A percentile compares a stretch with the other conserved stretches of the same genome.
These are phyloP conservation scores for Durotheca rogersii DNA, from an alignment of 495 filamentous ascomycete genomes.

Conservation along the genomic window DNA sequence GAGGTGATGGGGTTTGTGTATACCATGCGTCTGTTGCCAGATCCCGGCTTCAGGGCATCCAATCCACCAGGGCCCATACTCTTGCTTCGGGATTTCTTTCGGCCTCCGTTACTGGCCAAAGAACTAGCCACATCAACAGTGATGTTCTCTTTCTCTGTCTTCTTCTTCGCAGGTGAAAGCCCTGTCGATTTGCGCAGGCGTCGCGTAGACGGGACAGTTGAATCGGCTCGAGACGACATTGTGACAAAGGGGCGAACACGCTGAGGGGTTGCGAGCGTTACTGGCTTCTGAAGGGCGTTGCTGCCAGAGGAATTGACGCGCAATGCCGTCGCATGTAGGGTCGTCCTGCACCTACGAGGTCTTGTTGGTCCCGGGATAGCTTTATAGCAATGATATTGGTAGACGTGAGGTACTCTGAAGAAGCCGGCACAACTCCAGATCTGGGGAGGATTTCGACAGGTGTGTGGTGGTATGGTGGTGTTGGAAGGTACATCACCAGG, in stretches of 20 bases:
- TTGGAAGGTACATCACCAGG: neutral
- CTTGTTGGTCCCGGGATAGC: too few species aligned
- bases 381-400: too few species aligned
- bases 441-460: neutral
- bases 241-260: conserved; percentile 3
- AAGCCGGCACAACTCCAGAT: too few species aligned
- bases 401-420: too few species aligned
- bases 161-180: conserved; percentile 55
- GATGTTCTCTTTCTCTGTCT: conserved; percentile 70
- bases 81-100: conserved; percentile 87
- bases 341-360: too few species aligned
- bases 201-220: conserved; percentile 52
- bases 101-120: conserved; percentile 42
- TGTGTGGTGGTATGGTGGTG: neutral
- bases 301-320: too few species aligned
- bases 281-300: neutral
- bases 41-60: conserved; percentile 73
- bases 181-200: conserved; percentile 79
- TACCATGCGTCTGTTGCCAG: conserved; percentile 82
- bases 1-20: conserved; percentile 9
- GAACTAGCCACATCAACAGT: conserved; percentile 57
- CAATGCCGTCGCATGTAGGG: too few species aligned
- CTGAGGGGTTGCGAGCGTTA: neutral
- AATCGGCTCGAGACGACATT: conserved; percentile 51
- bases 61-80: conserved; percentile 91